Conservation (phyloP, 495 filamentous ascomycete genomes). For the Achaetomiella virescens region DNA sequence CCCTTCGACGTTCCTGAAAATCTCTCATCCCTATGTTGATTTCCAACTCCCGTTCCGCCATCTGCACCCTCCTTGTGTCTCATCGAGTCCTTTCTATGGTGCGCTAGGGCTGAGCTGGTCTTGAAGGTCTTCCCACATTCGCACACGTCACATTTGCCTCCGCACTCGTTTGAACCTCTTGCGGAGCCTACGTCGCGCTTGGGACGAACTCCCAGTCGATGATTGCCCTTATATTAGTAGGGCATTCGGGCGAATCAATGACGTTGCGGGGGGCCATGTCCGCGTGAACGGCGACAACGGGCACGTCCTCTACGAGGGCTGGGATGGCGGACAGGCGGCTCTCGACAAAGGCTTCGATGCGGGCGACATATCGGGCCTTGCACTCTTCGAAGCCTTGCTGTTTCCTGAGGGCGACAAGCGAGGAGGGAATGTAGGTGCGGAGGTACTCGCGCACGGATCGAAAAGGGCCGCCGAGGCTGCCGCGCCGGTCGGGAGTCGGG, state of each 20-base stretch:
- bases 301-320: conserved; percentile 19
- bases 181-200: conserved; percentile 7
- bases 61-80: background rate
- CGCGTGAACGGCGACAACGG: conserved; percentile 20
- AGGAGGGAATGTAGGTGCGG: conserved; percentile 14
- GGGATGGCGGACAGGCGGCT: conserved; percentile 15
- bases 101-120: background rate
- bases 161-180: no score
- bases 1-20: background rate
- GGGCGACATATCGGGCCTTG: conserved; percentile 14
- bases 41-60: background rate
- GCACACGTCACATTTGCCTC: background rate
- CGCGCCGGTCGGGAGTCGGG: no score
- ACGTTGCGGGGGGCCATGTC: conserved; percentile 25
- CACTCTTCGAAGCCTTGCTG: conserved; percentile 25
- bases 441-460: conserved; percentile 16
- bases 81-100: background rate
- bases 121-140: background rate
- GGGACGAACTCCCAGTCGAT: conserved; percentile 26
- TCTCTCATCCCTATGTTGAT: background rate
- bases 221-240: conserved; percentile 13
- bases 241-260: conserved; percentile 14
- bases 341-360: conserved; percentile 16
- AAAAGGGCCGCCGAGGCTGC: conserved; percentile 16
- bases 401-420: conserved; percentile 13